Percentiles rank a stretch among this genome's conserved stretches.
phyloP scores from a whole-genome alignment of 2,329 filamentous ascomycete species.

The Cordyceps farinosa region DNA sequence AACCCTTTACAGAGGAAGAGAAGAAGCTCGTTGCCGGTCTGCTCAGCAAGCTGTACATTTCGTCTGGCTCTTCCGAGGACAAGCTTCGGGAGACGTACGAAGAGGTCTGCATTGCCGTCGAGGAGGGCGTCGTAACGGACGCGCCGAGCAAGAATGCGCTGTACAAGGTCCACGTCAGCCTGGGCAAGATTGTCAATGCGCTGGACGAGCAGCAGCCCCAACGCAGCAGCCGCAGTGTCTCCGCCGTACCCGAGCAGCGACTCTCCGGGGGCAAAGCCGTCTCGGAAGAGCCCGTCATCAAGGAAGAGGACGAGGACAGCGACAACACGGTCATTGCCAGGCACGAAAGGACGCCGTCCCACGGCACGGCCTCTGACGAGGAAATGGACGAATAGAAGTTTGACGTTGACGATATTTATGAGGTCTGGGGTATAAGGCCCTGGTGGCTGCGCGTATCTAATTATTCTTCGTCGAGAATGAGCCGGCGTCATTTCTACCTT shows the following conservation, averaged over 20 bases:
- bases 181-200: conserved; percentile 64
- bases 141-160: conserved; percentile 60
- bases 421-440: conserved; percentile 3
- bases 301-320: conserved; percentile 45
- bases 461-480: not conserved
- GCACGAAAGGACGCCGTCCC: conserved; percentile 23
- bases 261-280: conserved; percentile 38
- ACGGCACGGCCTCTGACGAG: conserved; percentile 26
- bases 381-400: conserved; percentile 27
- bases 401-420: not conserved
- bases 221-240: conserved; percentile 44
- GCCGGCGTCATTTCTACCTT: no score
- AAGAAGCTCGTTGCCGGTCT: conserved; percentile 76
- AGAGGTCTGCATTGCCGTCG: conserved; percentile 59
- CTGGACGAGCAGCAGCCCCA: conserved; percentile 46
- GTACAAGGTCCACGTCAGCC: conserved; percentile 63
- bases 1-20: conserved; percentile 65
- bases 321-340: conserved; percentile 32
- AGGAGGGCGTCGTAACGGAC: conserved; percentile 57
- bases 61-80: conserved; percentile 58
- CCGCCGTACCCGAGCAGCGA: conserved; percentile 32
- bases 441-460: conserved; percentile 10
- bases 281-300: conserved; percentile 42
- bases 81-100: conserved; percentile 57
- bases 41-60: conserved; percentile 78